Conservation (phyloP, 2,329 filamentous ascomycete genomes). For the Penicillium sp. region DNA sequence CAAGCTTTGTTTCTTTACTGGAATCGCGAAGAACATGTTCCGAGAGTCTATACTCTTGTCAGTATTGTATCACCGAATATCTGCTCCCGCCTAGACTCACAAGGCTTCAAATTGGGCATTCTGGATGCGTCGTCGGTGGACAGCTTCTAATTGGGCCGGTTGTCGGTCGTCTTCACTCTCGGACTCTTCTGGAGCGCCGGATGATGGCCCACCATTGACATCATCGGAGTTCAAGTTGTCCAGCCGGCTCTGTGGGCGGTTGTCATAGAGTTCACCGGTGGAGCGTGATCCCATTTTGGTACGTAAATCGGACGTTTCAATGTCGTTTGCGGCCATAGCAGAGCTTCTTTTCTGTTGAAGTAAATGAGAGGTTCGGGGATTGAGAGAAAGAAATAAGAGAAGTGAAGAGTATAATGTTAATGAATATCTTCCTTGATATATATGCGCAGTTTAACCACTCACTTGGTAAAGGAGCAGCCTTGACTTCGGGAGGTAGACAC, state of each 20-base stretch:
- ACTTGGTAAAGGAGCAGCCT: neutral
- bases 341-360: neutral
- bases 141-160: slow-evolving; percentile 23
- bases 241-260: neutral
- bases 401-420: too few species aligned
- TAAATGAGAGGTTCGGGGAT: neutral
- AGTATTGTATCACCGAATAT: neutral
- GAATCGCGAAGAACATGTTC: slow-evolving; percentile 45
- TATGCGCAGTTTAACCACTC: neutral
- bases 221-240: slow-evolving; percentile 2
- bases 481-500: neutral
- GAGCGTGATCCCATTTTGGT: neutral
- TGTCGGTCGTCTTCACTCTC: slow-evolving; percentile 29
- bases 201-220: neutral
- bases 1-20: slow-evolving; percentile 38
- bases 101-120: slow-evolving; percentile 52
- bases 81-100: slow-evolving; percentile 26
- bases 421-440: too few species aligned
- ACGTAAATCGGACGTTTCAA: neutral
- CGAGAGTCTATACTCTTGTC: slow-evolving; percentile 31
- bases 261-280: neutral
- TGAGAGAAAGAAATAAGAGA: neutral
- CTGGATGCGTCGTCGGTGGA: slow-evolving; percentile 52
- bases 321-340: too few species aligned
- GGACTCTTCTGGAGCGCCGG: slow-evolving; percentile 26